Evolutionary conservation across 192 early-diverging fungal genomes (phyloP).

Genomic region (Neocallimastix lanati): DNA sequence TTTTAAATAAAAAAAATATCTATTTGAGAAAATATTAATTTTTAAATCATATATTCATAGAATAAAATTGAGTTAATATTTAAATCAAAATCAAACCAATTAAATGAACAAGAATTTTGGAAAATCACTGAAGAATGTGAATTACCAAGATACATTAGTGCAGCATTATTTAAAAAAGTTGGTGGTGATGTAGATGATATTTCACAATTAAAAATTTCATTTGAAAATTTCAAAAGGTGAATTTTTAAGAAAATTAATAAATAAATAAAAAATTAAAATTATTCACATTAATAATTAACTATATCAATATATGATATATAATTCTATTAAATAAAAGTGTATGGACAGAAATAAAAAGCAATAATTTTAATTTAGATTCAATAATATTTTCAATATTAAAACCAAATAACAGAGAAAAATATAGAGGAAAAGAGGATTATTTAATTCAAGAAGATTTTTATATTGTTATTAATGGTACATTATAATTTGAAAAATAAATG

Average conservation of each 20-base stretch:
- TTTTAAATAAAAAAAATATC: too few relatives aligned
- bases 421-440: background rate
- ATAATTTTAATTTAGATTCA: constrained; percentile 2
- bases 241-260: too few relatives aligned
- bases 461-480: background rate
- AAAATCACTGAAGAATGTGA: constrained; percentile 7
- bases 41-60: background rate
- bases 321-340: constrained; percentile 3
- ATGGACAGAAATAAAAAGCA: background rate
- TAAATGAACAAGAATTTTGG: constrained; percentile 8
- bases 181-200: background rate
- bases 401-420: background rate
- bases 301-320: constrained; percentile 9
- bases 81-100: background rate
- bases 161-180: constrained; percentile 10
- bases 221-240: background rate
- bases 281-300: background rate
- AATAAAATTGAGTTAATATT: background rate
- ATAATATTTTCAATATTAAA: constrained; percentile 4
- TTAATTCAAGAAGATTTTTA: background rate
- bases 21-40: too few relatives aligned
- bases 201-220: background rate
- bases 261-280: too few relatives aligned
- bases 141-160: constrained; percentile 12
- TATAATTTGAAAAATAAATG: too few relatives aligned